Base-by-base conservation (phyloP, 768 basidiomycete genomes). In the Boletus rufocinnamomeus region DNA sequence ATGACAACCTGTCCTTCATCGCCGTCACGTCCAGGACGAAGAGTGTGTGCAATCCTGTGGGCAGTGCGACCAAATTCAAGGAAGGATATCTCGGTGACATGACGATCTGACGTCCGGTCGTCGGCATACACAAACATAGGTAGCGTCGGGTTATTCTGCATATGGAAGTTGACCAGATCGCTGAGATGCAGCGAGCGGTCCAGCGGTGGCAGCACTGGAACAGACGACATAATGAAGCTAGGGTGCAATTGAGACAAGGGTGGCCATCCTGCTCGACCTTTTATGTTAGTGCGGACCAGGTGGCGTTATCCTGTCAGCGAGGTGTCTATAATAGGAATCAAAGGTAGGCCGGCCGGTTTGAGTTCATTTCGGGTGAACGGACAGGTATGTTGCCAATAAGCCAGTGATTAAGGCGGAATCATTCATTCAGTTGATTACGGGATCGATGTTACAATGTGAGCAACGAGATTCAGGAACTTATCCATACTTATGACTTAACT, bases 1-100 rank as follows among this genome's bases (percentile, higher is more conserved):
- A 72, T 72, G 9, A 74, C 65, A 4, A 74, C 72, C 30, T 66
- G 58, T 13, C 70, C 64, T 34, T 68, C 65, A 6, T 48, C n/a
- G 3, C 62, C 63, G 23, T 37, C 41, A 28, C 58, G 58, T 28
- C 50, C 48, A 13, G 66, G 66, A 28, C 57, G 56, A 40, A 66
- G 54, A 3, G 28, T 21, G n/a, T 70, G 64, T 11, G 72, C 74
- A 3, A 65, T 66, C 30, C 74, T 72, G 47, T 73, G 72, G 14
- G 61, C 59, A 13, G 73, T 74, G 28, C 69, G 57, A 41, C 56
- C 57, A 49, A 58, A 58, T 14, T 59, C 57, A 8, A 58, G 57
- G 46, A 58, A 58, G 38, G 59, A 30, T 48, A 60, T 61, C 25
- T 61, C 50, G 27, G 59, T 54, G 16, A 37, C 25, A 6, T 21